Percentiles rank a stretch among this genome's conserved stretches.
phyloP scores from a whole-genome alignment of 1,139 yeast species.

The Geotrichum histeridarum region DNA sequence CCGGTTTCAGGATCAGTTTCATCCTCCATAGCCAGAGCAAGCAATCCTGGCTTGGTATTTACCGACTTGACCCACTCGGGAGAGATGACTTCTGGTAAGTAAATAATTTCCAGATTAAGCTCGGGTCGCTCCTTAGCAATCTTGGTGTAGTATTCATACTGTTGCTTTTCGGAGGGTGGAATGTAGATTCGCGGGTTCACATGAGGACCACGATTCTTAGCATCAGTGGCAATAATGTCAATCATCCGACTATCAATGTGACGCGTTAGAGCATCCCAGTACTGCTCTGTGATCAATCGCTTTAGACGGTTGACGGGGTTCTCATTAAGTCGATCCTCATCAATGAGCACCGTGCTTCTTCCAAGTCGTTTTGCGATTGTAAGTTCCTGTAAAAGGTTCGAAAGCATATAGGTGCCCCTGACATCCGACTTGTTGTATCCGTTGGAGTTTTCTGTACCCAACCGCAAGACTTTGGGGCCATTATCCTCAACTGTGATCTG shows the following conservation, averaged over 20 bases:
- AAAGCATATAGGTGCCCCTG: conserved; percentile 87
- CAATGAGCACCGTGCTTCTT: conserved; percentile 67
- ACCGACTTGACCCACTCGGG: conserved; percentile 69
- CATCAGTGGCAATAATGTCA: conserved; percentile 68
- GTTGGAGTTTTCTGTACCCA: conserved; percentile 80
- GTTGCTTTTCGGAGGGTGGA: conserved; percentile 66
- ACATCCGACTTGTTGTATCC: conserved; percentile 71
- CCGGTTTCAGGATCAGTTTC: conserved; percentile 44
- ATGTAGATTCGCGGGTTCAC: conserved; percentile 68
- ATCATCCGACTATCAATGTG: conserved; percentile 58
- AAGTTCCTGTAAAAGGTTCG: conserved; percentile 81
- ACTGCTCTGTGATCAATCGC: conserved; percentile 67
- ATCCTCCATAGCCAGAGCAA: conserved; percentile 67
- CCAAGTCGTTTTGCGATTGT: conserved; percentile 83
- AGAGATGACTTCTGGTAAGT: conserved; percentile 55
- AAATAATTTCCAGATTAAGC: conserved; percentile 67
- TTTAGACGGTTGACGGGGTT: conserved; percentile 79
- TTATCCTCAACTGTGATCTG: conserved; percentile 90
- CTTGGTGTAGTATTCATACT: conserved; percentile 59
- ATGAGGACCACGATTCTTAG: conserved; percentile 63
- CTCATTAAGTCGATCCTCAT: conserved; percentile 78
- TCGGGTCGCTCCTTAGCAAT: conserved; percentile 55
- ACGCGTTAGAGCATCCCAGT: conserved; percentile 80
- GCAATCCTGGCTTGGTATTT: conserved; percentile 77
- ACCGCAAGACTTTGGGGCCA: conserved; percentile 82